phyloP scores from a whole-genome alignment of 108 stramenopile species.

The Discostella stelligeroides region DNA sequence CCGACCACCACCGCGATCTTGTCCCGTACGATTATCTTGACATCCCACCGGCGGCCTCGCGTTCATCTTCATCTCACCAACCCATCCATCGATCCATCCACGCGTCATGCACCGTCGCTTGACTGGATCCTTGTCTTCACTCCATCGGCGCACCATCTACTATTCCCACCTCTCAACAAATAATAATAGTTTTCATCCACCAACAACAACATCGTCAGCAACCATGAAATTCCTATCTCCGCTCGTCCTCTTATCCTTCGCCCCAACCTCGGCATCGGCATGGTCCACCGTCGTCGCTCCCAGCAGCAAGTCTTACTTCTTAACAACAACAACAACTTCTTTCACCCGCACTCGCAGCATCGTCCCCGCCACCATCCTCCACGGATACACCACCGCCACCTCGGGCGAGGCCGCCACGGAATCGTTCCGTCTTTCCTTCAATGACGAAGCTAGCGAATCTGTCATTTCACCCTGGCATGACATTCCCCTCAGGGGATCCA shows the following conservation, averaged over 20 bases:
- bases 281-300: constrained; percentile 54
- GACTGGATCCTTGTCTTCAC: neutral
- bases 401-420: constrained; percentile 78
- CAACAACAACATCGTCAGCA: constrained; percentile 4
- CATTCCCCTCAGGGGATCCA: constrained; percentile 68
- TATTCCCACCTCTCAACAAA: neutral
- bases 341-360: constrained; percentile 22
- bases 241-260: constrained; percentile 58
- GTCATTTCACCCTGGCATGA: constrained; percentile 89
- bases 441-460: constrained; percentile 63
- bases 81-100: too few relatives aligned
- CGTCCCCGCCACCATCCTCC: constrained; percentile 54
- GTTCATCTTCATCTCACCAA: too few relatives aligned
- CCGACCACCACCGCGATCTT: too few relatives aligned
- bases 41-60: too few relatives aligned
- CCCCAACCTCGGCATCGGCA: constrained; percentile 57
- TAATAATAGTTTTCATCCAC: neutral
- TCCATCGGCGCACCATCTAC: neutral
- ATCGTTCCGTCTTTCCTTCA: constrained; percentile 85
- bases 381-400: constrained; percentile 57
- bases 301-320: constrained; percentile 23
- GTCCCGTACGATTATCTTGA: too few relatives aligned
- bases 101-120: constrained; percentile 2
- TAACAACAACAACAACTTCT: too few relatives aligned
- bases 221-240: constrained; percentile 74